Base-by-base conservation (phyloP, 306 rosid genomes). In the Cucurbita argyrosperma region DNA sequence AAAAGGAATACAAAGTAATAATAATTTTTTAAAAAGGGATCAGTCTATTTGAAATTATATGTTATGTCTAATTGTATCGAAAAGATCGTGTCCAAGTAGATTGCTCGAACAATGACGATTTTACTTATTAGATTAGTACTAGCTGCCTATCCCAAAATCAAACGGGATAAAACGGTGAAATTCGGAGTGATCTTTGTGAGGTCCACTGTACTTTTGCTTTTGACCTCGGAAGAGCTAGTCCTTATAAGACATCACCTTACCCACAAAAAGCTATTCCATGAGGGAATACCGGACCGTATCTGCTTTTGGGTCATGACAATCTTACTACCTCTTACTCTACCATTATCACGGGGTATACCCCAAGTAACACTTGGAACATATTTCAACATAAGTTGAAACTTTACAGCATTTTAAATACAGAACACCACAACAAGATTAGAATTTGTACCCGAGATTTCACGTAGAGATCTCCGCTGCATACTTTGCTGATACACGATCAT, bases 341-440 rank as follows among this genome's bases (percentile, higher is more conserved):
- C 4, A 3, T 30, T 30, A n/a, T n/a, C n/a, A n/a, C n/a, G n/a
- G n/a, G 13, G 50, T 40, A 39, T 39, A 40, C 65, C 65, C 26
- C 47, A 4, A 30, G 37, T 21, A 21, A 21, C 52, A 42, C 51
- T 10, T 18, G 2, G 4, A n/a, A 46, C 37, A 43, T 23, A 46
- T 66, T 66, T 65, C 71, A 65, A 65, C 52, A 42, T n/a, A 65
- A 65, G 71, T 65, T 43, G 54, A 43, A 66, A 66, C 51, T 66
- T 19, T 19, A 66, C 53, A 66, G 37, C 71, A 65, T 42, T 65
- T 42, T 65, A 65, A 65, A 9, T 63, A 40, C 51, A 66, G 52
- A 42, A 45, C 8, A 18, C 6, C 73, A 46, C 42, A 10, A 64
- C 7, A n/a, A 43, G 40, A 47, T 65, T 21, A 13, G 42, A 23